These are phyloP conservation scores for Saccharomycopsis schoenii DNA, from an alignment of 805 yeast species.

Conservation along the genomic window DNA sequence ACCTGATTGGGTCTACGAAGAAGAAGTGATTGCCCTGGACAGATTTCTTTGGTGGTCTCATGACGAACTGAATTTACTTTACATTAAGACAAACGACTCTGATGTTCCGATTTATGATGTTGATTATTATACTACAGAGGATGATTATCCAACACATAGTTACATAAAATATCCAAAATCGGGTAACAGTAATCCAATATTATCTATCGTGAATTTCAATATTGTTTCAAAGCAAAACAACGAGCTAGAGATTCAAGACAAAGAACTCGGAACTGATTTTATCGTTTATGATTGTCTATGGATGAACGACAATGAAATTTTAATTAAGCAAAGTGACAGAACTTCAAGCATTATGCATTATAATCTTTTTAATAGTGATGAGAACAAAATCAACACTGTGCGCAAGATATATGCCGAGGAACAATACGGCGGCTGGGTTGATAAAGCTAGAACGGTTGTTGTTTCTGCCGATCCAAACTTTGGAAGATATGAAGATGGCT, in stretches of 20 bases:
- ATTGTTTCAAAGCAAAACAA: neutral
- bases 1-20: constrained; percentile 94
- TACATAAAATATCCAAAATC: constrained; percentile 76
- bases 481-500: constrained; percentile 36
- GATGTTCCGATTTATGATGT: constrained; percentile 62
- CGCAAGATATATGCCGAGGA: constrained; percentile 34
- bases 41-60: constrained; percentile 86
- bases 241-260: constrained; percentile 20
- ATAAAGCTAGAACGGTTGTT: constrained; percentile 34
- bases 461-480: constrained; percentile 29
- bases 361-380: constrained; percentile 31
- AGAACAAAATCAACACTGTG: constrained; percentile 28
- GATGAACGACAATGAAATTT: constrained; percentile 39
- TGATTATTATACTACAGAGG: constrained; percentile 58
- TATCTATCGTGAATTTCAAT: constrained; percentile 41
- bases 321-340: constrained; percentile 56
- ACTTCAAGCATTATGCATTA: constrained; percentile 46
- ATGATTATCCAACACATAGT: constrained; percentile 52
- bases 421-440: constrained; percentile 50
- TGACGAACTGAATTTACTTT: constrained; percentile 52
- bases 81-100: constrained; percentile 62
- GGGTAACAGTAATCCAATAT: constrained; percentile 66
- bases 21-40: constrained; percentile 68
- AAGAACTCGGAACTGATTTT: constrained; percentile 32
- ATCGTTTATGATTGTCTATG: constrained; percentile 55